phyloP scores from a whole-genome alignment of 768 basidiomycete species.

The Rhizopogon rudus region DNA sequence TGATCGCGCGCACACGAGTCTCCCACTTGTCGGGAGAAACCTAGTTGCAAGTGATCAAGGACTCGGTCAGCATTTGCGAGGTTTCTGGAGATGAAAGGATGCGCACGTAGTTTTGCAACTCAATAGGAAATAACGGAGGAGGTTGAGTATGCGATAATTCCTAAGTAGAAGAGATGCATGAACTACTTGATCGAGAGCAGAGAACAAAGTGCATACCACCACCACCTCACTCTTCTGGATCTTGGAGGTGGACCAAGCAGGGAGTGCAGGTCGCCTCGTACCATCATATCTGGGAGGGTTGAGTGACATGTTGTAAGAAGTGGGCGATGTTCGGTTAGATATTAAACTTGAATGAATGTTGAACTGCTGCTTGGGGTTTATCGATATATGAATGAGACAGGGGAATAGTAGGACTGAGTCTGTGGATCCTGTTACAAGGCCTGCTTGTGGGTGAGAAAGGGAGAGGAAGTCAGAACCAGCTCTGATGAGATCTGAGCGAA shows the following conservation, averaged over 20 bases:
- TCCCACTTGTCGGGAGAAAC: constrained; percentile 41
- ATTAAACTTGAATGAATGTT: no score
- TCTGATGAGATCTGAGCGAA: not conserved
- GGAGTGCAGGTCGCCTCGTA: not conserved
- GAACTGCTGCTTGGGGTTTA: no score
- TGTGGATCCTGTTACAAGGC: constrained; percentile 1
- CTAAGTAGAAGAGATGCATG: constrained; percentile 13
- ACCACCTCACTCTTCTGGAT: constrained; percentile 16
- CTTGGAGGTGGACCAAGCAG: constrained; percentile 9
- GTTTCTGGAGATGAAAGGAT: not conserved
- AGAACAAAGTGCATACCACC: constrained; percentile 15
- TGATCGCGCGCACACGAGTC: constrained; percentile 34
- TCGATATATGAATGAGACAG: not conserved
- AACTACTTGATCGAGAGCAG: not conserved
- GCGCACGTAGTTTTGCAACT: constrained; percentile 34
- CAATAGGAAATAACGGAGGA: constrained; percentile 29
- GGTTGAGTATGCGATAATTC: constrained; percentile 29
- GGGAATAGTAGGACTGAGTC: not conserved
- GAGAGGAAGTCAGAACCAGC: constrained; percentile 1
- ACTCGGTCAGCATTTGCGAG: not conserved
- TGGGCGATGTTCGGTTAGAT: not conserved
- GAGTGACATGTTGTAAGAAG: not conserved
- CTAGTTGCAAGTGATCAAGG: constrained; percentile 16
- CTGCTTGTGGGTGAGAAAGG: constrained; percentile 1
- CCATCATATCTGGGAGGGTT: not conserved